Evolutionary conservation across 2,329 filamentous ascomycete genomes (phyloP), one percentile per base, ranked within the genome.

Genomic region (Zymoseptoria passerinii): DNA sequence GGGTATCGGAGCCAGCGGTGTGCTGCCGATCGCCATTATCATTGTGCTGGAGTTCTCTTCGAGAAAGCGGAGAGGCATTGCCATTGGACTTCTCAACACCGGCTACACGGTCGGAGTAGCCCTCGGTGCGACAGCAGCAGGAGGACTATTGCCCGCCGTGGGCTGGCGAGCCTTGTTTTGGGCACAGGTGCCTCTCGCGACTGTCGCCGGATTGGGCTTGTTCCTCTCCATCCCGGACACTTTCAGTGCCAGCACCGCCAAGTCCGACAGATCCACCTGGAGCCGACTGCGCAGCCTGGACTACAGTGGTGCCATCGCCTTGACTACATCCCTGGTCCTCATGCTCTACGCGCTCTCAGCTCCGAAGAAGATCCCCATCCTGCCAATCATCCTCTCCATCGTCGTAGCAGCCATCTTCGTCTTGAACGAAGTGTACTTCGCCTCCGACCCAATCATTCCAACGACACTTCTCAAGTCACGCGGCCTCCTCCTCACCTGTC

Each of bases 91-190:
- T 48, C 78, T 89, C 19, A 94, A 92, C 66, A 80, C 85, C 0
- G 84, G 84, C 0, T 87, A 88, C 69, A 92, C 88, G 0, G 75
- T 83, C 10, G 89, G 88, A 2, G 79, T 92, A 4, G 84, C 87
- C 0, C 78, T 88, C 1, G 88, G 88, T 1, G 88, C 86, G 0
- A 83, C 90, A 6, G 77, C 89, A 27, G 87, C 84, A 16, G 88
- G 88, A 4, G 83, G 83, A 0, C 67, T 90, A 27, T 76, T 87
- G 52, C 81, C 82, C 0, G 70, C 70, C 1, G 78, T 85, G 19
- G 89, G 89, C 67, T 94, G 89, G 88, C 80, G 89, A 65, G 78
- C 83, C 4, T 74, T 95, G 1, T 94, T 94, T 70, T 86, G 84
- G 76, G 73, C 84, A 3, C 90, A 95, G 70, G 80, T 83, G 1